A percentile compares a stretch with the other conserved stretches of the same genome.
Conservation (phyloP, 2,329 filamentous ascomycete genomes). For the Parastagonospora avenae region DNA sequence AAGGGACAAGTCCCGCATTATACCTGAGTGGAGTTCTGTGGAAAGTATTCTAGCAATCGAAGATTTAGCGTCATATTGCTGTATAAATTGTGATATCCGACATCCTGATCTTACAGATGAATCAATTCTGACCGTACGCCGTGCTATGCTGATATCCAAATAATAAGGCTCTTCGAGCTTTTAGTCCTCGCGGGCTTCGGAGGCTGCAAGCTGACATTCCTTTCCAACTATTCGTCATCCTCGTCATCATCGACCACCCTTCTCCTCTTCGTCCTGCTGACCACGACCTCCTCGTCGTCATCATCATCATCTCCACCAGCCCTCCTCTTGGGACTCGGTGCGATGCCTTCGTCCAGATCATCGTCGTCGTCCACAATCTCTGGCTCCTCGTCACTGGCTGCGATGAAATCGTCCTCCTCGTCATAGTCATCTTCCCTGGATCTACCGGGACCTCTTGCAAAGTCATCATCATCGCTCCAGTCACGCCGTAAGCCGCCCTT, state of each 20-base stretch:
- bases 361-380: slow-evolving; percentile 65
- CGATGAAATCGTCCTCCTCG: slow-evolving; percentile 78
- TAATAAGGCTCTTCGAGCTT: not conserved
- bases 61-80: not conserved
- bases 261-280: slow-evolving; percentile 46
- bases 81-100: not conserved
- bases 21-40: not conserved
- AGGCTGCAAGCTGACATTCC: not conserved
- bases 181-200: not conserved
- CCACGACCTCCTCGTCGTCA: slow-evolving; percentile 38
- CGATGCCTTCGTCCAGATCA: slow-evolving; percentile 54
- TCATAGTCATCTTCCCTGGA: slow-evolving; percentile 77
- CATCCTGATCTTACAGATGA: slow-evolving; percentile 4
- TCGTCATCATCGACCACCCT: slow-evolving; percentile 56
- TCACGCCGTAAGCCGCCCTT: slow-evolving; percentile 51
- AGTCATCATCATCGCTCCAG: slow-evolving; percentile 77
- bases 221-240: slow-evolving; percentile 47
- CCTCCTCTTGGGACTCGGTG: slow-evolving; percentile 49
- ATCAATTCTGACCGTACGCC: slow-evolving; percentile 17
- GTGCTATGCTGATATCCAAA: slow-evolving; percentile 29
- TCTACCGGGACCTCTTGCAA: slow-evolving; percentile 63
- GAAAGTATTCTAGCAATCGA: not conserved
- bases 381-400: slow-evolving; percentile 74
- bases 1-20: slow-evolving; percentile 10
- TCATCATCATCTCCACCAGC: slow-evolving; percentile 45